These are phyloP conservation scores for Pleurostoma richardsiae DNA, from an alignment of 2,329 filamentous ascomycete genomes.

Conservation along the genomic window DNA sequence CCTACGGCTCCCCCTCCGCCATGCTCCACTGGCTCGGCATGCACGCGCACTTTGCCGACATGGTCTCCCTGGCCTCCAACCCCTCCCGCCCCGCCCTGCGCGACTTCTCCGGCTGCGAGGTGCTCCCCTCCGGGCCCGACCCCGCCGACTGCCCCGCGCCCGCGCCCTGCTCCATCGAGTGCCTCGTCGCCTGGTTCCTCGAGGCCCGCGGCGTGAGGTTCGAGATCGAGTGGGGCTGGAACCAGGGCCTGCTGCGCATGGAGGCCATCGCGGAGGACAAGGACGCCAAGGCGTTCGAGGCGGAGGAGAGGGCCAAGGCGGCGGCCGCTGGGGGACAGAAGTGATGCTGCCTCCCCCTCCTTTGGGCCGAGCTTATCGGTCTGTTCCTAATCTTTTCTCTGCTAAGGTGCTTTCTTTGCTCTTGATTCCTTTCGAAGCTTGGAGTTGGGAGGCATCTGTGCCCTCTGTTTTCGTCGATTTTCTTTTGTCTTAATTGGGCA, in stretches of 20 bases:
- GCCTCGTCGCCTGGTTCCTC: constrained; percentile 9
- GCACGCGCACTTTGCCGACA: constrained; percentile 5
- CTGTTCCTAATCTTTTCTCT: no score
- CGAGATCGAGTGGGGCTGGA: constrained; percentile 10
- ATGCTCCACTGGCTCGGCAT: constrained; percentile 11
- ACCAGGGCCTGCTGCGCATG: not conserved
- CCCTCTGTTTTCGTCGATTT: no score
- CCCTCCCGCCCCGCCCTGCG: constrained; percentile 6
- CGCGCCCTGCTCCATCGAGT: constrained; percentile 11
- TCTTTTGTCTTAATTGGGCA: no score
- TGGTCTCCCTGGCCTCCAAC: constrained; percentile 8
- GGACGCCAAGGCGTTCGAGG: not conserved
- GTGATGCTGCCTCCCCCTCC: no score
- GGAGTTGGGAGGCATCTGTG: no score
- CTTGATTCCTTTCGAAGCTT: no score
- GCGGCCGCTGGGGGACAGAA: no score
- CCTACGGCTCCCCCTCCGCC: constrained; percentile 9
- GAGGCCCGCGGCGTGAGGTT: constrained; percentile 9
- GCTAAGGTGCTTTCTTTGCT: no score
- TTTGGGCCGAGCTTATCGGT: no score
- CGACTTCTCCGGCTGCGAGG: constrained; percentile 10
- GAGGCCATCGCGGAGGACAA: not conserved
- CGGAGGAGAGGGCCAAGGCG: no score
- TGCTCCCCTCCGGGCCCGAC: constrained; percentile 5
- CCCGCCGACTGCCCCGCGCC: constrained; percentile 7